Evolutionary conservation across 2,329 filamentous ascomycete species (phyloP).

Genomic region (Aspergillus sp.): DNA sequence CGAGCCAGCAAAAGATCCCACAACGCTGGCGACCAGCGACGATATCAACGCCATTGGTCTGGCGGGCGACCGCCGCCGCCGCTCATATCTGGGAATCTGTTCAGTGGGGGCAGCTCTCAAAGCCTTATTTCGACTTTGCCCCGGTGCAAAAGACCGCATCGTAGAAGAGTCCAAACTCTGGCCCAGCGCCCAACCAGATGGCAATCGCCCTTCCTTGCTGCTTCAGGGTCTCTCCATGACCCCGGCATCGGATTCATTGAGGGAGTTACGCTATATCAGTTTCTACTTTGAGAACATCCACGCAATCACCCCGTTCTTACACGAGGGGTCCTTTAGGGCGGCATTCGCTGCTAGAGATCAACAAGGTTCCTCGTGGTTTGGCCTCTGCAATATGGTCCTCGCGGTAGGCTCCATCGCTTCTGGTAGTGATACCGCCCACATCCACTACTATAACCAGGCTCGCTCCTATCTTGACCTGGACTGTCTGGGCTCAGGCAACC

Average conservation of each 20-base stretch:
- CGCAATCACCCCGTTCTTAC: slow-evolving; percentile 6
- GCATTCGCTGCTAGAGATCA: neutral
- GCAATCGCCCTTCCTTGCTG: neutral
- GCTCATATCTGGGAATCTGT: slow-evolving; percentile 9
- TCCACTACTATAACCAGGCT: slow-evolving; percentile 5
- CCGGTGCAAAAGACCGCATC: neutral
- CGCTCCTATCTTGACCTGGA: slow-evolving; percentile 4
- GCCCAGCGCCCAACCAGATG: neutral
- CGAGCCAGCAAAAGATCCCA: slow-evolving; percentile 4
- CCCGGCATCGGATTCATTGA: neutral
- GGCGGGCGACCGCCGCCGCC: slow-evolving; percentile 5
- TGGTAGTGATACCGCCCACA: slow-evolving; percentile 4
- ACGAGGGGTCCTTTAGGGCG: slow-evolving; percentile 4
- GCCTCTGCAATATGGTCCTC: slow-evolving; percentile 8
- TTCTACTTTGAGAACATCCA: slow-evolving; percentile 9
- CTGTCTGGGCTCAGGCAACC: slow-evolving; percentile 14
- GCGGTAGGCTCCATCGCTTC: slow-evolving; percentile 6
- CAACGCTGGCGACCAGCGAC: slow-evolving; percentile 2
- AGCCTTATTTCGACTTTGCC: slow-evolving; percentile 3
- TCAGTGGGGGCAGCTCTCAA: slow-evolving; percentile 5
- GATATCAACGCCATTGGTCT: slow-evolving; percentile 9
- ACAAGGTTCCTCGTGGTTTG: slow-evolving; percentile 4
- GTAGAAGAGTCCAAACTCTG: neutral
- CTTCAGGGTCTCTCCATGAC: neutral
- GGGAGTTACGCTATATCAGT: slow-evolving; percentile 1